Conservation (phyloP, 2,329 filamentous ascomycete species). For the Cryphonectria naterciae region DNA sequence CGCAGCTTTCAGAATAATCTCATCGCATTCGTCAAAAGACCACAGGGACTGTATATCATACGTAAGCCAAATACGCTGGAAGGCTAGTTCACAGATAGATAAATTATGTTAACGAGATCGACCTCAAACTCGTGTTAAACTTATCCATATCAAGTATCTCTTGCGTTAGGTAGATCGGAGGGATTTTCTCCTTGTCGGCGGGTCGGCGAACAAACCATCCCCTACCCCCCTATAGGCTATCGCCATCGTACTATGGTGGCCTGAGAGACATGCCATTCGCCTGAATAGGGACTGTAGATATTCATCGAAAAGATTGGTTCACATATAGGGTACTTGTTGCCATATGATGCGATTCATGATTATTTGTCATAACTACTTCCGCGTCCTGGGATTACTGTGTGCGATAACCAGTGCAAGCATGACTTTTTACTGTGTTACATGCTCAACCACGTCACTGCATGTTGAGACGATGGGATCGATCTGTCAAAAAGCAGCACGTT, state of each 20-base stretch:
- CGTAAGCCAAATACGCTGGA: too few species aligned
- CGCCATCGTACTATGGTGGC: background rate
- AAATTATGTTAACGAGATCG: background rate
- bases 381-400: background rate
- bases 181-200: background rate
- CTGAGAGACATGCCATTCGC: background rate
- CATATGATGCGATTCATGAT: background rate
- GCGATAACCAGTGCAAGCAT: background rate
- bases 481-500: background rate
- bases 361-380: background rate
- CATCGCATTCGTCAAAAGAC: background rate
- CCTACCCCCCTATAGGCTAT: background rate
- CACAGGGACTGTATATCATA: background rate
- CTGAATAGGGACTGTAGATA: background rate
- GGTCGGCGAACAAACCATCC: background rate
- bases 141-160: background rate
- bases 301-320: background rate
- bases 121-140: background rate
- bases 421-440: background rate
- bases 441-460: background rate
- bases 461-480: background rate
- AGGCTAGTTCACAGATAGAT: background rate
- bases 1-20: background rate
- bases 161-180: background rate
- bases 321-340: background rate